Base-by-base conservation (phyloP, 2,329 filamentous ascomycete genomes). In the Sporothrix inflata region DNA sequence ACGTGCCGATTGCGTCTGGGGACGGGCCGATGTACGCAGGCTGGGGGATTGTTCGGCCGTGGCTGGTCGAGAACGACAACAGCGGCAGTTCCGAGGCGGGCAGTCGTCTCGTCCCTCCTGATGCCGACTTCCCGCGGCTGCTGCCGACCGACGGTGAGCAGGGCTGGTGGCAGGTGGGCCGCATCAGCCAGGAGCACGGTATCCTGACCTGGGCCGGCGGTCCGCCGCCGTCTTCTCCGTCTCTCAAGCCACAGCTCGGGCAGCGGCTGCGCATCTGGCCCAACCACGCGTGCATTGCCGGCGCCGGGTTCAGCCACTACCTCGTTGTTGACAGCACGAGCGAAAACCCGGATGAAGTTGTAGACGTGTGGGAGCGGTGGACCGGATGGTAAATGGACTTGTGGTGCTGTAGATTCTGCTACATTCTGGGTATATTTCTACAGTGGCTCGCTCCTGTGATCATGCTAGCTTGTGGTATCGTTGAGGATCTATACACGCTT, bases 281-380 rank as follows among this genome's bases (percentile, higher is more conserved):
- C 0, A 95, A 95, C 76, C 93, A 96, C 81, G 89, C 92, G 47
- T 96, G 93, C 79, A 91, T 95, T 76, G 88, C 92, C 1, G 90
- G 91, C 0, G 90, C 89, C 0, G 87, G 88, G 38, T 92, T 90
- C 81, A 89, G 86, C 1, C 93, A 89, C 85, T 96, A 94, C 81
- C 82, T 94, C 24, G 83, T 95, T 45, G 88, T 94, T 1, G 92
- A 95, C 80, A 89, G 88, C 38, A 81, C 79, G 19, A 81, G 83
- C 69, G 85, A 84, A 0, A 82, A 83, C 27, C 85, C 88, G 75
- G 85, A 90, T 73, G 85, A 88, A 76, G 85, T 93, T 73, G 84
- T 92, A n/a, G 93, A 95, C 83, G 86, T 94, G 27, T 95, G 92
- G 92, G 83, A 87, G 19, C 83, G 91, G 74, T 91, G 89, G 85